Base-by-base conservation (phyloP, 192 early-diverging fungal species). In the Gamsiella multidivaricata region DNA sequence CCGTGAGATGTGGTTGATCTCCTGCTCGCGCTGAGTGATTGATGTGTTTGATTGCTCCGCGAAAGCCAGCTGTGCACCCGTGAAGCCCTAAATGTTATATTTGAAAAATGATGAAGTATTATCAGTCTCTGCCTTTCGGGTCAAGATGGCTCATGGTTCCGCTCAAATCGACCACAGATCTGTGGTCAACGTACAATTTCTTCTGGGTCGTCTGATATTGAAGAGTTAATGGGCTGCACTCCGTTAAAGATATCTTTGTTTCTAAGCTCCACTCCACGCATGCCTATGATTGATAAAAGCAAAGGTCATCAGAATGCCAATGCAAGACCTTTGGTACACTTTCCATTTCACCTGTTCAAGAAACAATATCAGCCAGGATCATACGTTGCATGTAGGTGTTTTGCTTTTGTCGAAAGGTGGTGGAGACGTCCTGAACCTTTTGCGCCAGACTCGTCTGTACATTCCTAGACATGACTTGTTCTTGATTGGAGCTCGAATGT, bases 1-100 rank as follows among this genome's bases (percentile, higher is more conserved):
- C 71, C 95, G 89, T 45, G 93, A 94, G 69, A 99, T 97, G 52
- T 97, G 87, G 53, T 92, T 93, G 65, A 99, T 91, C 78, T 98
- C 97, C 43, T 88, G 83, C 76, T 99, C 97, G 39, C 97, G 88
- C 62, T 96, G 87, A 7, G 90, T 83, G 41, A 98, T 92, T 3
- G 82, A 82, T 3, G 78, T 81, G 54, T 97, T 94, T 52, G 93
- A 97, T 42, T 88, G 85, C 81, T 92, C 90, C 29, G 95, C 83
- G 31, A 87, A 75, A 46, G 85, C 87, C 57, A 94, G 81, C 70
- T 99, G 96, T 56, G 92, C 90, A 80, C 93, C 92, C 3, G 95
- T 95, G 68, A 99, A 93, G 15, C 90, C 90, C 91, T 93, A 67
- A 14, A 23, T 7, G 23, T 17, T 2, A 17, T 26, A 1, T 18